Evolutionary conservation across 176 grass and related monocot species (phyloP).

Genomic region (Musa beccarii): DNA sequence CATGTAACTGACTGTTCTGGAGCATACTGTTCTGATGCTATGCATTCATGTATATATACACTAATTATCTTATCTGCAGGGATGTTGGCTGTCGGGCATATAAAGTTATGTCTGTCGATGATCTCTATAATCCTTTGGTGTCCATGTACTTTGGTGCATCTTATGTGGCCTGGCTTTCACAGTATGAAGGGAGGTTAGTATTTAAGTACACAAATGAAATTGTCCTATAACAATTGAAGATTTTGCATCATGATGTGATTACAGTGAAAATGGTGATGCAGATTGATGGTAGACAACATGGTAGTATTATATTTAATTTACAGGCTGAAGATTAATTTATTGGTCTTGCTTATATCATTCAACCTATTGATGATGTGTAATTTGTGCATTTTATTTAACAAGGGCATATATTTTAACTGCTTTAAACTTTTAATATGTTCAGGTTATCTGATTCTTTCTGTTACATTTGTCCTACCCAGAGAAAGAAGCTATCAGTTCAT

Average conservation of each 20-base stretch:
- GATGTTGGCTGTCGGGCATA: constrained; percentile 65
- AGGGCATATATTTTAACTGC: background rate
- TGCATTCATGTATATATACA: background rate
- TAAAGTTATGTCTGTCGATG: constrained; percentile 62
- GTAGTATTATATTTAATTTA: background rate
- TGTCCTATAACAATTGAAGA: background rate
- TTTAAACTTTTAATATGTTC: background rate
- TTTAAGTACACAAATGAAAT: background rate
- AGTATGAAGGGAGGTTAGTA: constrained; percentile 74
- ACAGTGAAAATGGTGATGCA: background rate
- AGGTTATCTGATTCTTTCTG: background rate
- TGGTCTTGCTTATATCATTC: background rate
- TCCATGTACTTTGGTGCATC: constrained; percentile 93
- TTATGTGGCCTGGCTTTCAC: constrained; percentile 70
- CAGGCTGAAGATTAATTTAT: background rate
- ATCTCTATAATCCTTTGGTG: constrained; percentile 94
- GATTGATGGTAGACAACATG: background rate
- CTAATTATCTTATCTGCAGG: constrained; percentile 30
- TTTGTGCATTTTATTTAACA: background rate
- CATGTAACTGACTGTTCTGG: background rate
- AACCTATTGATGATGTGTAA: too few relatives aligned
- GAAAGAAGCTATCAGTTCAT: constrained; percentile 73
- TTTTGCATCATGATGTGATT: background rate
- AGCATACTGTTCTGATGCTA: background rate
- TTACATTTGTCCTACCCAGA: constrained; percentile 25